These are phyloP conservation scores for Purshia tridentata DNA, from an alignment of 306 rosid species.

Conservation along the genomic window DNA sequence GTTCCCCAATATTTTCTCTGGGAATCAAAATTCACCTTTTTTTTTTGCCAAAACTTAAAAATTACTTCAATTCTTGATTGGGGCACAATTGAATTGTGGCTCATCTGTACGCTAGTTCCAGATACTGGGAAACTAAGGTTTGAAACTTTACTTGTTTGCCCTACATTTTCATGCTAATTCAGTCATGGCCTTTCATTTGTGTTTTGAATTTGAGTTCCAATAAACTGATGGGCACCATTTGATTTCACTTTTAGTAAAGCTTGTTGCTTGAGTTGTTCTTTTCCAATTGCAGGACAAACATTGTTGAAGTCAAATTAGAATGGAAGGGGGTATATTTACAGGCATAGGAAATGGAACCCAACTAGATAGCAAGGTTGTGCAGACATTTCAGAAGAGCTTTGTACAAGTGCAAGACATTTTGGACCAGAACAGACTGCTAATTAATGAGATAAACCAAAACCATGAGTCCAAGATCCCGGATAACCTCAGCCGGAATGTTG, in stretches of 20 bases:
- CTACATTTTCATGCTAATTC: slow-evolving; percentile 1
- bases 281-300: slow-evolving; percentile 39
- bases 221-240: not conserved
- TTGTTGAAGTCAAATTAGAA: slow-evolving; percentile 40
- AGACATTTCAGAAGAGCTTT: slow-evolving; percentile 80
- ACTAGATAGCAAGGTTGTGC: slow-evolving; percentile 61
- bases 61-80: not conserved
- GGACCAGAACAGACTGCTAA: slow-evolving; percentile 80
- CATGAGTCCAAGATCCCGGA: slow-evolving; percentile 79
- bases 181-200: not conserved
- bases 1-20: not conserved
- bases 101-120: not conserved
- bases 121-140: slow-evolving; percentile 5
- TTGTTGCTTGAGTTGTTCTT: slow-evolving; percentile 12
- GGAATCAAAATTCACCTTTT: slow-evolving; percentile 6
- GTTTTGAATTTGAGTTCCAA: slow-evolving; percentile 3
- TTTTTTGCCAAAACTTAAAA: not conserved
- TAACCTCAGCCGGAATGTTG: slow-evolving; percentile 69
- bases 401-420: slow-evolving; percentile 88
- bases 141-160: slow-evolving; percentile 11
- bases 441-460: slow-evolving; percentile 87
- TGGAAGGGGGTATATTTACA: slow-evolving; percentile 75
- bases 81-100: slow-evolving; percentile 8
- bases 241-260: slow-evolving; percentile 7
- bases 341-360: slow-evolving; percentile 57